A percentile compares a stretch with the other conserved stretches of the same genome.
Evolutionary conservation across 2,329 filamentous ascomycete species (phyloP).

Genomic region (Cercospora janseana): DNA sequence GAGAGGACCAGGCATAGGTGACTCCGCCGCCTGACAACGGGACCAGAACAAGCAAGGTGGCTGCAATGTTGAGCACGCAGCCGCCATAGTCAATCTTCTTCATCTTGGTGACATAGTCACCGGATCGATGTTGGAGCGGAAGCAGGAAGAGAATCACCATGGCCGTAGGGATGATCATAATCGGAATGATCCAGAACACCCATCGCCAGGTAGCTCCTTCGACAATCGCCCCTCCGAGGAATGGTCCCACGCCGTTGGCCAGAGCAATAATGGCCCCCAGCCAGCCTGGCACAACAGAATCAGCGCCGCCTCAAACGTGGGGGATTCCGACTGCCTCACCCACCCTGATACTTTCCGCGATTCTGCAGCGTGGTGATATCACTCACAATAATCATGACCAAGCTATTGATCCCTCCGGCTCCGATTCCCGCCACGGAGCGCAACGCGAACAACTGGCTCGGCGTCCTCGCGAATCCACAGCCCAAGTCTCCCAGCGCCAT

Average conservation of each 20-base stretch:
- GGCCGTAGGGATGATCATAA: constrained; percentile 46
- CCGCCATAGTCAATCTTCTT: constrained; percentile 61
- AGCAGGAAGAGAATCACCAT: constrained; percentile 52
- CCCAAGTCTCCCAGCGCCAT: constrained; percentile 58
- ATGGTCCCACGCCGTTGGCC: constrained; percentile 50
- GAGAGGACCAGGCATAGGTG: constrained; percentile 53
- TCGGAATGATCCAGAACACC: constrained; percentile 46
- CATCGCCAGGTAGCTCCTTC: constrained; percentile 46
- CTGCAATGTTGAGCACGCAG: constrained; percentile 54
- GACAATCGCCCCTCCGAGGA: constrained; percentile 49
- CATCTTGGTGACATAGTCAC: constrained; percentile 43
- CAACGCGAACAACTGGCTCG: constrained; percentile 61
- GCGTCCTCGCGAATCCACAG: constrained; percentile 57
- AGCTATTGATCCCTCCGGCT: constrained; percentile 58
- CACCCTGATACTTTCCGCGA: constrained; percentile 52
- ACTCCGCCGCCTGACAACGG: constrained; percentile 58
- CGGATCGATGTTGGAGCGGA: constrained; percentile 49
- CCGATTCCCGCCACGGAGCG: constrained; percentile 61
- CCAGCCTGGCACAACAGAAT: constrained; percentile 27
- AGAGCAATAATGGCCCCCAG: constrained; percentile 47
- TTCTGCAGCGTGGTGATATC: constrained; percentile 60
- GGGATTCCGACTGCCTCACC: background rate
- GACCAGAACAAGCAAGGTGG: constrained; percentile 60
- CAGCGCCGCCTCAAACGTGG: too few species aligned
- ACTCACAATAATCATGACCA: constrained; percentile 62